phyloP scores from a whole-genome alignment of 208 protist genomes.

The Trypanosoma theileri region DNA sequence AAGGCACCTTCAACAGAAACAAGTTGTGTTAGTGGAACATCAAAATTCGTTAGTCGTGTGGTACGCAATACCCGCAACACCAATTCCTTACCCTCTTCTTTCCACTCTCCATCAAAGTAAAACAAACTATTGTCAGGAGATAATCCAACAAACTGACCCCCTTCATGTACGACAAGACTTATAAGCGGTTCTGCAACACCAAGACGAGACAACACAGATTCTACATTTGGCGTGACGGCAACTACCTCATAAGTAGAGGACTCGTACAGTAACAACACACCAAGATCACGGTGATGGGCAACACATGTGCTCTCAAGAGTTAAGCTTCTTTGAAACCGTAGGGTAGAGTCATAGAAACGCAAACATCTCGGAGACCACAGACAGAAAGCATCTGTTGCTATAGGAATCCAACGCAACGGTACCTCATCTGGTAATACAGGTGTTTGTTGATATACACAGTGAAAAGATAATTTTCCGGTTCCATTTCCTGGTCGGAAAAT shows the following conservation, averaged over 20 bases:
- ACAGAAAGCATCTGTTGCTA: constrained; percentile 17
- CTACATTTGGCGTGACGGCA: constrained; percentile 19
- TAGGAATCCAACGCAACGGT: constrained; percentile 26
- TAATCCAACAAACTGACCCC: constrained; percentile 25
- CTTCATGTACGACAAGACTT: constrained; percentile 13
- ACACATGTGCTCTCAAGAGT: constrained; percentile 35
- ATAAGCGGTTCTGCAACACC: constrained; percentile 28
- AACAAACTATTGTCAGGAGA: constrained; percentile 28
- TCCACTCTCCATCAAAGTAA: constrained; percentile 27
- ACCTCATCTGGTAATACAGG: constrained; percentile 25
- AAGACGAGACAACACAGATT: constrained; percentile 21
- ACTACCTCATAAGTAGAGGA: constrained; percentile 31
- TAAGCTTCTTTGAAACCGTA: constrained; percentile 15
- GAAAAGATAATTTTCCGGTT: constrained; percentile 20
- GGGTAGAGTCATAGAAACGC: constrained; percentile 22
- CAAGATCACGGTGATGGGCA: constrained; percentile 26
- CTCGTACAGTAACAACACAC: constrained; percentile 32
- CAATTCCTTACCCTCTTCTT: not conserved
- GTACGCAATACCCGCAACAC: not conserved
- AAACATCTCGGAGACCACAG: constrained; percentile 35
- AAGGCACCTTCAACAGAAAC: constrained; percentile 13
- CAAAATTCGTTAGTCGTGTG: constrained; percentile 2
- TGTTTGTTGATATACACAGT: constrained; percentile 27
- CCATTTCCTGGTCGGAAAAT: not conserved
- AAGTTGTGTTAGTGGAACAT: constrained; percentile 19